These are phyloP conservation scores for Scutellaria baicalensis DNA, from an alignment of 257 asterid genomes.

Conservation along the genomic window DNA sequence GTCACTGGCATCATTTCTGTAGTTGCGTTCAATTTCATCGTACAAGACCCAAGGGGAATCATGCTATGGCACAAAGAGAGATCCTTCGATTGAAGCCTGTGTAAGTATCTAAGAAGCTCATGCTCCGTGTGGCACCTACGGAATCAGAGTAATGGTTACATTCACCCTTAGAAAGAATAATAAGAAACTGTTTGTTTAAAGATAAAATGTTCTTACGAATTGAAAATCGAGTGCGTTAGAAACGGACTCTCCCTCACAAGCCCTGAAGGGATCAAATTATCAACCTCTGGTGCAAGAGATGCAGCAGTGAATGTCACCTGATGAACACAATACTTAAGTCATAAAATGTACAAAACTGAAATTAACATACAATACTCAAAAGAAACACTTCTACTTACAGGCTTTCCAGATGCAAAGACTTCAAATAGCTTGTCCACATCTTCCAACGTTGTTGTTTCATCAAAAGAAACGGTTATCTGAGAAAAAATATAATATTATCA, in stretches of 20 bases:
- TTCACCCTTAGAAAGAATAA: background rate
- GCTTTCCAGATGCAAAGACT: slow-evolving; percentile 77
- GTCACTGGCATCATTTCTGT: slow-evolving; percentile 99
- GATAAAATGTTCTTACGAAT: slow-evolving; percentile 53
- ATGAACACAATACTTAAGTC: background rate
- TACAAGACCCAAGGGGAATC: slow-evolving; percentile 98
- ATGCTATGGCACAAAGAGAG: slow-evolving; percentile 94
- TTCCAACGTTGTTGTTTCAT: slow-evolving; percentile 88
- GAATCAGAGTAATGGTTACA: slow-evolving; percentile 7
- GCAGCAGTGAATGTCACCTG: slow-evolving; percentile 84
- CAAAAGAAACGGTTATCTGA: slow-evolving; percentile 86
- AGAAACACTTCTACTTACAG: slow-evolving; percentile 44
- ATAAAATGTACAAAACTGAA: background rate
- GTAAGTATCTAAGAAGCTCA: slow-evolving; percentile 81
- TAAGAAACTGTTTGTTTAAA: background rate
- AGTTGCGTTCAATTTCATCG: slow-evolving; percentile 94
- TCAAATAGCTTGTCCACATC: slow-evolving; percentile 89
- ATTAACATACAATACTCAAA: background rate
- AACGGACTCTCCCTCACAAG: slow-evolving; percentile 80
- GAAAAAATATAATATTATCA: background rate
- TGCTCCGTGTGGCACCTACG: slow-evolving; percentile 94
- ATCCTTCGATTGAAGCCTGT: slow-evolving; percentile 83
- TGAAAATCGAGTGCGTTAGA: slow-evolving; percentile 77
- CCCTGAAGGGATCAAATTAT: slow-evolving; percentile 64
- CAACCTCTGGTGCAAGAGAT: slow-evolving; percentile 80